Percentiles rank a stretch among this genome's conserved stretches.
Evolutionary conservation across 805 yeast species (phyloP).

Genomic region (Wickerhamomyces bisporus): DNA sequence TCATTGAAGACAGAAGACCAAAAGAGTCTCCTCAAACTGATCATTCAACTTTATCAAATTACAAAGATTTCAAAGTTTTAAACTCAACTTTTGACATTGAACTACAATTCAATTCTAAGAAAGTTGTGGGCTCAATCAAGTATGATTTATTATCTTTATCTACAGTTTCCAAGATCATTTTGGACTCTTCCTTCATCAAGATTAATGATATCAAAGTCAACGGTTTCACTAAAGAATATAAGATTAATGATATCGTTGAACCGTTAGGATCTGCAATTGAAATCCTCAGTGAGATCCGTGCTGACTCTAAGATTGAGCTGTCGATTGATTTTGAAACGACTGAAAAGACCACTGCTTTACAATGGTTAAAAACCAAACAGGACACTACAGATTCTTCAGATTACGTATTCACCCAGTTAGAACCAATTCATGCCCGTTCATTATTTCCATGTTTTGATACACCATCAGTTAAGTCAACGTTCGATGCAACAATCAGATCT

Average conservation of each 20-base stretch:
- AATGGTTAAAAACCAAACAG: slow-evolving; percentile 64
- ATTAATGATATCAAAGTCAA: slow-evolving; percentile 35
- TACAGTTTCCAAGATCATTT: slow-evolving; percentile 34
- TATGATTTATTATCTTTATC: slow-evolving; percentile 35
- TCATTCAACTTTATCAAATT: slow-evolving; percentile 77
- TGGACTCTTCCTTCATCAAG: slow-evolving; percentile 66
- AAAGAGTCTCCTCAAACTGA: slow-evolving; percentile 47
- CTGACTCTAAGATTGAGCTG: slow-evolving; percentile 22
- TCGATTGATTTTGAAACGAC: slow-evolving; percentile 65
- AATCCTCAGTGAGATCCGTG: slow-evolving; percentile 11
- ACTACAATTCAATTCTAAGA: slow-evolving; percentile 49
- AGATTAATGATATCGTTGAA: slow-evolving; percentile 37
- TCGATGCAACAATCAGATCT: slow-evolving; percentile 52
- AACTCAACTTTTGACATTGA: slow-evolving; percentile 48
- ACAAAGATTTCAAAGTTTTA: slow-evolving; percentile 43
- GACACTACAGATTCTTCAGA: slow-evolving; percentile 60
- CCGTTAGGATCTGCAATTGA: slow-evolving; percentile 58
- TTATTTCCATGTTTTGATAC: slow-evolving; percentile 90
- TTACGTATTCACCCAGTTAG: slow-evolving; percentile 77
- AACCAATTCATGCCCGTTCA: slow-evolving; percentile 86
- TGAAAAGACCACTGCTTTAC: slow-evolving; percentile 72
- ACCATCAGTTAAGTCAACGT: slow-evolving; percentile 73
- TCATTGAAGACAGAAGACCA: slow-evolving; percentile 28
- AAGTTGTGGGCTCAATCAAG: slow-evolving; percentile 50
- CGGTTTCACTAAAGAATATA: slow-evolving; percentile 15